Conservation (phyloP, 306 rosid genomes). For the Cicer bijugum region DNA sequence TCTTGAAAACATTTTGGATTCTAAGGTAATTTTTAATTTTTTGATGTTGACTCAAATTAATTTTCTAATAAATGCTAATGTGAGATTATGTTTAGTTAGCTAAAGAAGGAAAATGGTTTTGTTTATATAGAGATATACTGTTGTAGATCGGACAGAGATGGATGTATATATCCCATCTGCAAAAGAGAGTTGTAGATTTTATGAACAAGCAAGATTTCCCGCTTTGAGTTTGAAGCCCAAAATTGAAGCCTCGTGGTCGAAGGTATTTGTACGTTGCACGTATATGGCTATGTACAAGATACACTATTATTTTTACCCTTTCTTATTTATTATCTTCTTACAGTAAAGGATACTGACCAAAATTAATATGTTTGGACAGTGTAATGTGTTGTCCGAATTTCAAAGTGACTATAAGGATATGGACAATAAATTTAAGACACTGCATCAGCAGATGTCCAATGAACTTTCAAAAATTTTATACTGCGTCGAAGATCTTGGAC, state of each 20-base stretch:
- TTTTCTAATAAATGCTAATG: constrained; percentile 31
- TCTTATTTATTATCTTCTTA: constrained; percentile 19
- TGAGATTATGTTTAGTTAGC: constrained; percentile 26
- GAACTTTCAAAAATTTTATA: constrained; percentile 65
- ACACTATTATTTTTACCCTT: constrained; percentile 12
- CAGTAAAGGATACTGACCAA: constrained; percentile 37
- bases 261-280: constrained; percentile 57
- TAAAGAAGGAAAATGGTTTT: constrained; percentile 30
- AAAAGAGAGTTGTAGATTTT: constrained; percentile 64
- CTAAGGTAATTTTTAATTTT: constrained; percentile 58
- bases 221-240: constrained; percentile 64
- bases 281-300: constrained; percentile 26
- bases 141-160: constrained; percentile 72
- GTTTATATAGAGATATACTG: constrained; percentile 63
- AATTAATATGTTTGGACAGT: constrained; percentile 57
- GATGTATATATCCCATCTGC: constrained; percentile 67
- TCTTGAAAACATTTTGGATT: constrained; percentile 79
- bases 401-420: constrained; percentile 59
- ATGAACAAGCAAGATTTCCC: constrained; percentile 55
- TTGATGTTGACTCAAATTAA: constrained; percentile 12
- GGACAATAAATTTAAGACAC: constrained; percentile 55
- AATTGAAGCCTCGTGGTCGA: constrained; percentile 70
- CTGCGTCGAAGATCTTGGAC: constrained; percentile 88
- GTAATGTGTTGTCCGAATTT: constrained; percentile 57
- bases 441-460: constrained; percentile 61